Evolutionary conservation across 495 filamentous ascomycete genomes (phyloP), one percentile per base, ranked within the genome.

Genomic region (Penicillium atrosanguineum): DNA sequence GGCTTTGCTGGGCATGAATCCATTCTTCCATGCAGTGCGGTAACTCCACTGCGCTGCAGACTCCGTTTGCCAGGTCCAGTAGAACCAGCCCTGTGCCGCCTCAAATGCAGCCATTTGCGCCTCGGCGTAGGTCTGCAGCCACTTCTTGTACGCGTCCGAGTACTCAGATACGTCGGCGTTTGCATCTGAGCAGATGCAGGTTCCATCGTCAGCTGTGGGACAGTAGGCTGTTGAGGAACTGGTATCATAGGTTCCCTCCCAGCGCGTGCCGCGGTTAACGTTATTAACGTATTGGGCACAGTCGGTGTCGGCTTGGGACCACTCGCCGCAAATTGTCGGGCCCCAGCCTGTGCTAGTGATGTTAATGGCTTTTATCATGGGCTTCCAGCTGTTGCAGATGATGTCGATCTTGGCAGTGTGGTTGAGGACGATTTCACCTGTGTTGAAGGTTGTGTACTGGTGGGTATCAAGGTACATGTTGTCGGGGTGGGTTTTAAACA

Each of bases 291-390:
- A 84, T 57, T 79, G 56, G 3, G 90, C 83, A 74, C 95, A 99
- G 73, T 99, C 95, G 12, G 95, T 97, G 66, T 99, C 95, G 40
- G 95, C 93, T 78, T 97, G 94, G 4, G 87, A 90, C 90, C 91
- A 99, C 79, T 99, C 95, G 61, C 93, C 95, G 67, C 93, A 90
- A 48, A 97, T 84, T n/a, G 92, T 97, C 6, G 94, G 94, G 0
- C 95, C 95, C 78, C 91, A 99, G 37, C 94, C 95, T 7, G 85
- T 89, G 14, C 79, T 66, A 1, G 79, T 84, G 69, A 86, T 79
- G 70, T 89, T 84, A 67, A 85, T 87, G 45, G 77, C 70, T 51
- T 77, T 53, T 43, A 90, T 83, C 82, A 97, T 92, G 50, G 80
- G 61, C 4, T 85, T 85, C 95, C 95, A 99, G 47, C 81, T 89